Conservation (phyloP, 2,329 filamentous ascomycete species). For the Triangularia setosa region DNA sequence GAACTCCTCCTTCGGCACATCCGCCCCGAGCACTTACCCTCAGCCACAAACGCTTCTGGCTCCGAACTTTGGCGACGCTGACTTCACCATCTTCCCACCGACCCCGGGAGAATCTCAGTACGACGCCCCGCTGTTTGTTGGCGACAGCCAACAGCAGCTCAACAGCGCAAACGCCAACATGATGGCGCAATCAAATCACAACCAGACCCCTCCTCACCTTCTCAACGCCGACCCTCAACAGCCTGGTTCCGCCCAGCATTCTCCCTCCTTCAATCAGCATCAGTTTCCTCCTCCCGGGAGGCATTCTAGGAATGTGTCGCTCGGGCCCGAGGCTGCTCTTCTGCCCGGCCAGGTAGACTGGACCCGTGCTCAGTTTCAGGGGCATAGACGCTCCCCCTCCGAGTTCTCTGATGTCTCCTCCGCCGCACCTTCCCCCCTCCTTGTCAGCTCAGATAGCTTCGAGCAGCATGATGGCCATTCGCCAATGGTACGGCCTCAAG, state of each 20-base stretch:
- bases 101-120: constrained; percentile 53
- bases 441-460: constrained; percentile 74
- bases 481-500: constrained; percentile 72
- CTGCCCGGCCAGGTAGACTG: constrained; percentile 53
- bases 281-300: constrained; percentile 48
- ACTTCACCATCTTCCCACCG: constrained; percentile 63
- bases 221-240: constrained; percentile 45
- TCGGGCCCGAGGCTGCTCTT: constrained; percentile 56
- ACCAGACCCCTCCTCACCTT: constrained; percentile 53
- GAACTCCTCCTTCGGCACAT: constrained; percentile 39
- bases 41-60: constrained; percentile 41
- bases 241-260: constrained; percentile 50
- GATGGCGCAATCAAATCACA: constrained; percentile 55
- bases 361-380: constrained; percentile 62
- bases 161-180: constrained; percentile 46
- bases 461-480: constrained; percentile 72
- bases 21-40: constrained; percentile 42
- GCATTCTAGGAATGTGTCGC: constrained; percentile 54
- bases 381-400: constrained; percentile 82
- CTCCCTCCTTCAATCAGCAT: constrained; percentile 53
- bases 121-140: constrained; percentile 58
- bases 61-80: constrained; percentile 49
- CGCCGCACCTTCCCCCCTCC: constrained; percentile 76
- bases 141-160: constrained; percentile 46
- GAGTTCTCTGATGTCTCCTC: constrained; percentile 91